A percentile compares a stretch with the other conserved stretches of the same genome.
phyloP scores from a whole-genome alignment of 2,329 filamentous ascomycete species.

The Fonsecaea erecta region DNA sequence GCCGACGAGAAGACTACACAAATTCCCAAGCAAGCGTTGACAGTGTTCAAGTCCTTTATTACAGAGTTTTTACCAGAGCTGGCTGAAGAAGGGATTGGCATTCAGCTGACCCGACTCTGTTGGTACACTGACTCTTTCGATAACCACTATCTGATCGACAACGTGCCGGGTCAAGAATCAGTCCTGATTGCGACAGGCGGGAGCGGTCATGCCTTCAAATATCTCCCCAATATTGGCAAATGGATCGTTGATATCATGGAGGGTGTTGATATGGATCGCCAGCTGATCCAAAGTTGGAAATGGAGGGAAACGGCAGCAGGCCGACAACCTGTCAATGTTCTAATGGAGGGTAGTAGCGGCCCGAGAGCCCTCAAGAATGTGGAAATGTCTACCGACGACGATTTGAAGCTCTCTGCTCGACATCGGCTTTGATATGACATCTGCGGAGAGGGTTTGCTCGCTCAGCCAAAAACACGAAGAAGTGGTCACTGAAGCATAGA shows the following conservation, averaged over 20 bases:
- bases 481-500: neutral
- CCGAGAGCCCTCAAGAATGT: conserved; percentile 33
- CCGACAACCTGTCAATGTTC: conserved; percentile 29
- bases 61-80: conserved; percentile 53
- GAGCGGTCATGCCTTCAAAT: conserved; percentile 67
- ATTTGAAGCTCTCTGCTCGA: conserved; percentile 15
- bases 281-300: conserved; percentile 36
- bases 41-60: conserved; percentile 44
- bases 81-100: conserved; percentile 41
- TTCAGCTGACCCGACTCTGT: conserved; percentile 56
- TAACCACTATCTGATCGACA: conserved; percentile 61
- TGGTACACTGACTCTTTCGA: conserved; percentile 63
- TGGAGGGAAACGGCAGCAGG: conserved; percentile 35
- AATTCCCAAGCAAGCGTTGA: conserved; percentile 40
- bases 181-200: conserved; percentile 66
- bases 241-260: conserved; percentile 59
- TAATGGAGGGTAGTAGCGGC: conserved; percentile 37
- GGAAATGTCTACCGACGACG: conserved; percentile 19
- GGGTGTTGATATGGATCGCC: conserved; percentile 42
- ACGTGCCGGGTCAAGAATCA: conserved; percentile 55
- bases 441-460: neutral
- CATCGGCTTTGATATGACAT: neutral
- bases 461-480: too few relatives aligned
- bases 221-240: conserved; percentile 62
- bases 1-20: conserved; percentile 14